phyloP scores from a whole-genome alignment of 495 filamentous ascomycete genomes.

The Tetracladium setigerum region DNA sequence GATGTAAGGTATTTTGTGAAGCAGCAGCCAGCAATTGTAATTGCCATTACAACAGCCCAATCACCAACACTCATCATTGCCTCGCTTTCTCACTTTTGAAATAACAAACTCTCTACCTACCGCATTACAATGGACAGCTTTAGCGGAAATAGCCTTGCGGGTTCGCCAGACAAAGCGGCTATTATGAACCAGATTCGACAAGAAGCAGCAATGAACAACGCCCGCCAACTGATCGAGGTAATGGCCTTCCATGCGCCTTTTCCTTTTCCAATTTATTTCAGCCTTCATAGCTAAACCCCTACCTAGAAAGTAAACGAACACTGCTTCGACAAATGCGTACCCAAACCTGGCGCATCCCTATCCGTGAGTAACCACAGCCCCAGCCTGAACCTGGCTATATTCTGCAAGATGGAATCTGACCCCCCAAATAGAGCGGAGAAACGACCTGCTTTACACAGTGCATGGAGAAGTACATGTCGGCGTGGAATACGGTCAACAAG shows the following conservation, averaged over 20 bases:
- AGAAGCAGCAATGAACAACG: slow-evolving; percentile 69
- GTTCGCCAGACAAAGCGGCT: slow-evolving; percentile 52
- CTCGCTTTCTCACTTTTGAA: background rate
- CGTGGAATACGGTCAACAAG: slow-evolving; percentile 81
- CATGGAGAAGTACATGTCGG: slow-evolving; percentile 95
- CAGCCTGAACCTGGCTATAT: too few relatives aligned
- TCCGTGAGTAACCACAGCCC: slow-evolving; percentile 35
- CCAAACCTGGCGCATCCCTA: slow-evolving; percentile 71
- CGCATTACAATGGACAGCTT: slow-evolving; percentile 20
- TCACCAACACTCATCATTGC: background rate
- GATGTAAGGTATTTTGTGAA: background rate
- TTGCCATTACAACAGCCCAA: background rate
- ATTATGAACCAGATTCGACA: slow-evolving; percentile 68
- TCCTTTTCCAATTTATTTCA: background rate
- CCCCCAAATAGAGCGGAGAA: slow-evolving; percentile 41
- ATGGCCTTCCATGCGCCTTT: background rate
- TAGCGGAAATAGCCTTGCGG: slow-evolving; percentile 16
- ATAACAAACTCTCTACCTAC: background rate
- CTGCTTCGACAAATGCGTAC: slow-evolving; percentile 91
- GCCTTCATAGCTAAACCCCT: background rate
- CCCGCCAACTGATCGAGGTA: slow-evolving; percentile 68
- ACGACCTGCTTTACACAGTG: slow-evolving; percentile 72
- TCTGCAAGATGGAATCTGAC: too few relatives aligned
- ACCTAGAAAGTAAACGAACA: slow-evolving; percentile 88
- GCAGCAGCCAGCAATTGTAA: too few relatives aligned